Base-by-base conservation (phyloP, 495 filamentous ascomycete species). In the Aspergillus hancockii region DNA sequence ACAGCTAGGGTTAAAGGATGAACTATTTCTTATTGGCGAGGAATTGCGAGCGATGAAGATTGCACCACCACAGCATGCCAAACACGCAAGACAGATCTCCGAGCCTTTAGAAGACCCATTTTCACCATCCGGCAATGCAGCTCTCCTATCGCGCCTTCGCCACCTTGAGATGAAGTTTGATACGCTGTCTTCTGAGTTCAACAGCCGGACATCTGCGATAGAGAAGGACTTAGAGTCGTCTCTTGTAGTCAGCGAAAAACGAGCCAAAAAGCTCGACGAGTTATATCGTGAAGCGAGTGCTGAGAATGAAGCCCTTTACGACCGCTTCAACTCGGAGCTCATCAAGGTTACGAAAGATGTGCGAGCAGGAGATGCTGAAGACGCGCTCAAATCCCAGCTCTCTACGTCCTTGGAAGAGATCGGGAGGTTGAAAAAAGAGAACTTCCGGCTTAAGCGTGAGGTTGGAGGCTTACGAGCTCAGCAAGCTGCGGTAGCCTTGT, bases 291-390 rank as follows among this genome's bases (percentile, higher is more conserved):
- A 96, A 64, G 84, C 87, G 18, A 93, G 86, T 66, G 90, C 90
- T 0, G 94, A 98, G 77, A 98, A 97, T 62, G 93, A 97, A 73
- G 84, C 94, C 50, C 79, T 97, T 40, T 97, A 97, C 70, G 90
- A 93, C 63, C 89, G 88, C 61, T 97, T 97, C 77, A 97, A 97
- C 63, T 81, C 85, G 23, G 94, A 98, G 69, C 74, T 98, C 49
- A 89, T 83, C 54, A 92, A 90, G 78, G 88, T 97, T 54, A 79
- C 90, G 19, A 88, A 83, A 65, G 88, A 86, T 9, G 81, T 94
- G 34, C 88, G 88, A 66, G 81, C 81, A 6, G 85, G 88, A 22
- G 88, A 87, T 38, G 89, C 85, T 0, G 89, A 90, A 63, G 87
- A 90, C 60, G 89, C 91, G 62, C 63, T 95, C 57, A 74, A 88